Conservation (phyloP, 2,329 filamentous ascomycete genomes). For the Magnaporthales sp. region DNA sequence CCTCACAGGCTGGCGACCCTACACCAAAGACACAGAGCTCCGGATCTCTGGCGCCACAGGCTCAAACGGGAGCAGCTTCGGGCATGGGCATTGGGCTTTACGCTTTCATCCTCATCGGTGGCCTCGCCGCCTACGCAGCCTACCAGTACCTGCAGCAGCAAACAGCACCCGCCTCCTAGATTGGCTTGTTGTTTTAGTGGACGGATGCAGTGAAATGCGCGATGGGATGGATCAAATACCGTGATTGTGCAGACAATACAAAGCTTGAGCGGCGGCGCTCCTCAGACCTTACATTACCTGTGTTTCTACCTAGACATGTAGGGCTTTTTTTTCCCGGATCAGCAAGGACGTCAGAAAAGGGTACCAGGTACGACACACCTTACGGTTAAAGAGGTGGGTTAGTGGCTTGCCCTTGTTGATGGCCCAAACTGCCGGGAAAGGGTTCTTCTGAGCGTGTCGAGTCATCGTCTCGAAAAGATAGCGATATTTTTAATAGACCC, state of each 20-base stretch:
- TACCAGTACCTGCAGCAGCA: constrained; percentile 74
- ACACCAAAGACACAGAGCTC: constrained; percentile 51
- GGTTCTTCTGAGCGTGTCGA: not conserved
- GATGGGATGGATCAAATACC: not conserved
- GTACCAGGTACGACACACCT: not conserved
- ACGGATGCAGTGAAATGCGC: not conserved
- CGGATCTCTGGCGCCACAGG: constrained; percentile 39
- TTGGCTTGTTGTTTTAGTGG: not conserved
- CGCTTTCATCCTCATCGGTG: constrained; percentile 70
- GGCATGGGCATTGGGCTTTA: constrained; percentile 74
- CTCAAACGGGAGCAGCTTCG: constrained; percentile 34
- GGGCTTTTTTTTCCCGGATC: not conserved
- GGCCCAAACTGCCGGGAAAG: not conserved
- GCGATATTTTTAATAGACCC: constrained; percentile 2
- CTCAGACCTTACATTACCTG: not conserved
- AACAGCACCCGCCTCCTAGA: constrained; percentile 15
- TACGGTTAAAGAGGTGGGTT: not conserved
- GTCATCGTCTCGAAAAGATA: not conserved
- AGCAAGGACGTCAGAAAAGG: not conserved
- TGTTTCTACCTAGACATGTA: not conserved
- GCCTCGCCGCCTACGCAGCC: constrained; percentile 64
- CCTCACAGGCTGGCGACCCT: constrained; percentile 64
- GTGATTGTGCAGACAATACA: not conserved
- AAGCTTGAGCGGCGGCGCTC: not conserved
- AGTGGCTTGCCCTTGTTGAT: not conserved